Evolutionary conservation across 352 stramenopile genomes (phyloP), one percentile per base, ranked within the genome.

Genomic region (Pythium rhizo-oryzae): DNA sequence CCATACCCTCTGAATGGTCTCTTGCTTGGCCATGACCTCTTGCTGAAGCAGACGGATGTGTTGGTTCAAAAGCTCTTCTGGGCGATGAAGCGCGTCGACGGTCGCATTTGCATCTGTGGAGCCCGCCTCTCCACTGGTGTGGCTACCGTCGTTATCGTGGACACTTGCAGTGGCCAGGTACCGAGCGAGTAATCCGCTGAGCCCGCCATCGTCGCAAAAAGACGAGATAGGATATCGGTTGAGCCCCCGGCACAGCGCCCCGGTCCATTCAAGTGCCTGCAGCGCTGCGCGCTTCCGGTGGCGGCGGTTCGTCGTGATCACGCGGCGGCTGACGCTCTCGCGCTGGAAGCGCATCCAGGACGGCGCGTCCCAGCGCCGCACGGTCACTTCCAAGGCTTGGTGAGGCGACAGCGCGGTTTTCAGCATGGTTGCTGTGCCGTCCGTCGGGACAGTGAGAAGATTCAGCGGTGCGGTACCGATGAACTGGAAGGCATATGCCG

Each of bases 221-320:
- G 80, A 90, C 21, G 87, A 83, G 19, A 94, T 75, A 6, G 84
- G 87, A 53, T 92, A 79, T 9, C 87, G 83, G 28, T 90, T 91
- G 16, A 94, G 72, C 6, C 87, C 87, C 13, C 87, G 83, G 53
- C 80, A 74, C 23, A 94, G 49, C 8, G 87, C 83, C 6, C 82
- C 82, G 51, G 87, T 87, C 87, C 87, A 94, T 55, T 75, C 70
- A 33, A 81, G 75, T 46, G 54, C 55, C 28, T 70, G 64, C 13
- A 84, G 71, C 25, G 70, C 70, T 25, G 59, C 62, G 33, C 57
- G 62, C 52, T 73, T 78, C 46, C 56, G 60, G 19, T 78, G 58
- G 8, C 65, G 78, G 19, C 84, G 78, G 24, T 94, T 94, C 1
- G 82, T 90, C 60, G 82, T 87, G 55, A 94, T 69, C 24, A 93